These are phyloP conservation scores for Nakazawaea anatomiae DNA, from an alignment of 805 yeast genomes.

Conservation along the genomic window DNA sequence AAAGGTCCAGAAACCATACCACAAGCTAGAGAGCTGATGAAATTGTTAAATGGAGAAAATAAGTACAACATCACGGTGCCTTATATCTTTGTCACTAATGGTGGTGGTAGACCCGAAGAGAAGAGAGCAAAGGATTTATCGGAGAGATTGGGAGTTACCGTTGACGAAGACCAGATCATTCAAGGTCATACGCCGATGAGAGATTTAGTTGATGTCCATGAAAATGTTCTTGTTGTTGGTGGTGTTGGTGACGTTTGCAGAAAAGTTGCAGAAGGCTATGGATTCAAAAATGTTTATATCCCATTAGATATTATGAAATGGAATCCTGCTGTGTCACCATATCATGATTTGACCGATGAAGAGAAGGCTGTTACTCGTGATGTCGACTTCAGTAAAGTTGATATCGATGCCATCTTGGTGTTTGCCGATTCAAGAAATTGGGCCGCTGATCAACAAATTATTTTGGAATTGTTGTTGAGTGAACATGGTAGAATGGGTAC, in stretches of 20 bases:
- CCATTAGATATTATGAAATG: slow-evolving; percentile 80
- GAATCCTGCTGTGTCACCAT: slow-evolving; percentile 84
- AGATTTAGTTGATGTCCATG: slow-evolving; percentile 61
- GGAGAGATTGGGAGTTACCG: slow-evolving; percentile 49
- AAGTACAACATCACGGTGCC: slow-evolving; percentile 75
- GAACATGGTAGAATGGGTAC: slow-evolving; percentile 85
- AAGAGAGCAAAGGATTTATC: slow-evolving; percentile 69
- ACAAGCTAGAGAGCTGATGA: slow-evolving; percentile 68
- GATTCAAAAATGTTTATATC: slow-evolving; percentile 75
- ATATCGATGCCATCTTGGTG: slow-evolving; percentile 77
- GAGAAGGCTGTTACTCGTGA: slow-evolving; percentile 50
- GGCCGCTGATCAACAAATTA: slow-evolving; percentile 92
- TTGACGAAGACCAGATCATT: slow-evolving; percentile 74
- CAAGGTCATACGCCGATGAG: slow-evolving; percentile 95
- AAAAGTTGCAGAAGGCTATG: slow-evolving; percentile 76
- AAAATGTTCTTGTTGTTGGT: slow-evolving; percentile 81
- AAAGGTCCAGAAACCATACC: slow-evolving; percentile 83
- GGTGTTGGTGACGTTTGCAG: slow-evolving; percentile 84
- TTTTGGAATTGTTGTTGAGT: slow-evolving; percentile 71
- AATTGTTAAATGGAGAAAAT: slow-evolving; percentile 71
- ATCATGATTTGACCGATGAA: slow-evolving; percentile 71
- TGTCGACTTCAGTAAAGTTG: slow-evolving; percentile 59
- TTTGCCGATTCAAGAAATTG: slow-evolving; percentile 91
- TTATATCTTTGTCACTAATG: slow-evolving; percentile 82
- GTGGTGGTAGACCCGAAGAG: slow-evolving; percentile 83